A percentile compares a stretch with the other conserved stretches of the same genome.
Evolutionary conservation across 2,329 filamentous ascomycete genomes (phyloP).

Genomic region (Fusarium fujikuroi): DNA sequence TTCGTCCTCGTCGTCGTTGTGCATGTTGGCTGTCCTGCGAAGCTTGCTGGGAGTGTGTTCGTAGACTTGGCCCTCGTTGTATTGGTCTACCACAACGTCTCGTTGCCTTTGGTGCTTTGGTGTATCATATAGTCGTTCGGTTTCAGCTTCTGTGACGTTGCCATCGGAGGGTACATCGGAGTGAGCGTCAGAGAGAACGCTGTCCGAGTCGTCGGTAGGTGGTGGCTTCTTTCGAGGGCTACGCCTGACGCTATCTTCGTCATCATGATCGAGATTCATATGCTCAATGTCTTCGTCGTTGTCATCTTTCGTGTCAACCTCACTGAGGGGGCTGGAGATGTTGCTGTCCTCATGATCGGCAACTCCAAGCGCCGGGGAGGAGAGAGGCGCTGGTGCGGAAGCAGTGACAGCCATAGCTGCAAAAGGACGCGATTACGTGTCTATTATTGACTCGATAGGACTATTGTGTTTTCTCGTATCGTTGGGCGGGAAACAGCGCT

Average conservation of each 20-base stretch:
- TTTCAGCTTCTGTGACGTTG: constrained; percentile 87
- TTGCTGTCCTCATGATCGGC: constrained; percentile 72
- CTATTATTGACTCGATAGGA: constrained; percentile 18
- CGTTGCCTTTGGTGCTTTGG: constrained; percentile 74
- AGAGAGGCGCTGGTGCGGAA: constrained; percentile 60
- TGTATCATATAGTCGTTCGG: constrained; percentile 91
- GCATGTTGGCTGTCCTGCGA: constrained; percentile 59
- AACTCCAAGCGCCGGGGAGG: constrained; percentile 51
- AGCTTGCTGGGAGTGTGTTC: constrained; percentile 83
- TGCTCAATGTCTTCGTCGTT: constrained; percentile 76
- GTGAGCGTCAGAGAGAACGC: constrained; percentile 66
- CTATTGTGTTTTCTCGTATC: neutral
- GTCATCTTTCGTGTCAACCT: constrained; percentile 83
- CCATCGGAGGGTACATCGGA: constrained; percentile 54
- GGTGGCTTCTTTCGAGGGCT: constrained; percentile 44
- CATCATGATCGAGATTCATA: constrained; percentile 58
- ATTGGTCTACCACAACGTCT: constrained; percentile 69
- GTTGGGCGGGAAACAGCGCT: constrained; percentile 5
- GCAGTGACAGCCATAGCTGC: constrained; percentile 64
- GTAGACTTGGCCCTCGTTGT: constrained; percentile 63
- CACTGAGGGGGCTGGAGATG: constrained; percentile 90
- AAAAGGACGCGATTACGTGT: constrained; percentile 30
- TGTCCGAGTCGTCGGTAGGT: constrained; percentile 59
- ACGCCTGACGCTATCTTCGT: constrained; percentile 46
- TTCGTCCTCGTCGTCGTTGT: constrained; percentile 54